These are phyloP conservation scores for Podospora australis DNA, from an alignment of 495 filamentous ascomycete species.

Conservation along the genomic window DNA sequence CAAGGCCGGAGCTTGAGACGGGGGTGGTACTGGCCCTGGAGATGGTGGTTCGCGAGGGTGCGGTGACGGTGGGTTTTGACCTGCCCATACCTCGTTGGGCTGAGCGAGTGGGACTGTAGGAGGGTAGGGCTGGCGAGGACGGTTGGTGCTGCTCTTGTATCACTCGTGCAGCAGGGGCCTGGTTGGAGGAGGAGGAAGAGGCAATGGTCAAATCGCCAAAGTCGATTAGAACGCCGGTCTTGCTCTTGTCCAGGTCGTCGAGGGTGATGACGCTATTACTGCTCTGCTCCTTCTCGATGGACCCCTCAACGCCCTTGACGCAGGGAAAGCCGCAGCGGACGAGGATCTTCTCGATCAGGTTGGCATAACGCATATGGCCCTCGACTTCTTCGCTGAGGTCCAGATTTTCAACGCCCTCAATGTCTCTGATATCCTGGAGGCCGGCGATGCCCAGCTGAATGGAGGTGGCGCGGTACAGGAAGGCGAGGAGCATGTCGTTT, in stretches of 20 bases:
- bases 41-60: too few relatives aligned
- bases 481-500: constrained; percentile 71
- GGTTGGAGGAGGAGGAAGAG: too few relatives aligned
- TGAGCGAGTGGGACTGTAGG: too few relatives aligned
- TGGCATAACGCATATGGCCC: constrained; percentile 68
- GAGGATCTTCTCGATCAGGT: constrained; percentile 62
- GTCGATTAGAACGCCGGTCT: constrained; percentile 39
- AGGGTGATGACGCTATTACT: constrained; percentile 24
- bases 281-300: constrained; percentile 52
- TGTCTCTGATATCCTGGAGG: constrained; percentile 54
- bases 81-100: too few relatives aligned
- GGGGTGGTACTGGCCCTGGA: too few relatives aligned
- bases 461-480: constrained; percentile 70
- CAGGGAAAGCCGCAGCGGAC: constrained; percentile 61
- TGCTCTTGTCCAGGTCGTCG: constrained; percentile 23
- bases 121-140: too few relatives aligned
- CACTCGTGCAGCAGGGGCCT: too few relatives aligned
- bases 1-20: too few relatives aligned
- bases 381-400: constrained; percentile 65
- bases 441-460: constrained; percentile 73
- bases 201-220: constrained; percentile 38
- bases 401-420: constrained; percentile 68
- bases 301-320: constrained; percentile 43
- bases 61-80: too few relatives aligned
- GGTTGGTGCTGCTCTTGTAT: too few relatives aligned